Base-by-base conservation (phyloP, 2,329 filamentous ascomycete genomes). In the Cercospora citrullina region DNA sequence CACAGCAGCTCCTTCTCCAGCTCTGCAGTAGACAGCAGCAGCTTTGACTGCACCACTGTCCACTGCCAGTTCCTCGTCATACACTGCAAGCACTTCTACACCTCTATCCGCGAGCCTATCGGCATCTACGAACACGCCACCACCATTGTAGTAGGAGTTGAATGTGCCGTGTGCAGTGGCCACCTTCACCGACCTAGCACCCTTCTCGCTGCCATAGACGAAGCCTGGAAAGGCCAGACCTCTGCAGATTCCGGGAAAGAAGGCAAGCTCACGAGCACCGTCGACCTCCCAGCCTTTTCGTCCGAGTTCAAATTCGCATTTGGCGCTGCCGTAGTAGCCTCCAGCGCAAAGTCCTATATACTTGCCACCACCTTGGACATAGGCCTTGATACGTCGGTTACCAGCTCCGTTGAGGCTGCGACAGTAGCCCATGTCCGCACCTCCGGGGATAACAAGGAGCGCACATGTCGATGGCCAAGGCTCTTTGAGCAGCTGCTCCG, bases 341-440 rank as follows among this genome's bases (percentile, higher is more conserved):
- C 95, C 95, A 2, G 95, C 95, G 77, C 95, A 99, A 74, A 99
- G 90, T 0, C 95, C 95, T 1, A 99, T 85, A 77, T 95, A 99
- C 0, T 87, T 84, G 16, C 95, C 95, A 30, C 95, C 95, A 31
- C 87, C 86, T 68, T 93, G 91, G 60, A 99, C 92, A 76, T 91
- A 99, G 72, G 94, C 90, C 65, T 86, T 84, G 78, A 99, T 97
- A 72, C 87, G 87, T 39, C 90, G 86, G 79, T 98, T 99, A 1
- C 94, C 95, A 63, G 89, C 85, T 39, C 95, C 95, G 78, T 98
- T 95, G 71, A 99, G 86, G 2, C 88, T 89, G 30, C 91, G 89
- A 79, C 94, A 96, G 80, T 97, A 99, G 60, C 91, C 92, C 62
- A 96, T 84, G 77, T 99, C 95, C n/a, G 92, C 94, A 33, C 95